Conservation (phyloP, 2,329 filamentous ascomycete genomes). For the Zymoseptoria passerinii region DNA sequence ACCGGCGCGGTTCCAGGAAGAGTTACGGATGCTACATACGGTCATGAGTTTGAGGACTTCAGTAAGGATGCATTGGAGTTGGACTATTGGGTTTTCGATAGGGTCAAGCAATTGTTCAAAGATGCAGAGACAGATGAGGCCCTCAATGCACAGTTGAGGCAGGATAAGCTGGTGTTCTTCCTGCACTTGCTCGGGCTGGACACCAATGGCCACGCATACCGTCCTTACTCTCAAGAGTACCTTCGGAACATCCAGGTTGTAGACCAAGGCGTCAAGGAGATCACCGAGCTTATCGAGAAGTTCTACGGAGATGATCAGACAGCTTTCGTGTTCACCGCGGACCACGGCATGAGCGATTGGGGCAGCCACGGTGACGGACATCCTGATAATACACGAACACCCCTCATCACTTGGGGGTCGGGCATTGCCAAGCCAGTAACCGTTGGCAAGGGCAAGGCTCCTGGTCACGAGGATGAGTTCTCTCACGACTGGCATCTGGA, state of each 20-base stretch:
- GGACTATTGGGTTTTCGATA: conserved; percentile 93
- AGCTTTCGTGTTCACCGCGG: conserved; percentile 92
- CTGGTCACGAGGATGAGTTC: conserved; percentile 79
- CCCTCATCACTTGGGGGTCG: conserved; percentile 86
- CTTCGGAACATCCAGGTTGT: conserved; percentile 90
- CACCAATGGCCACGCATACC: conserved; percentile 75
- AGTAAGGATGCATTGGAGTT: conserved; percentile 71
- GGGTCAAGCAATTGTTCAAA: conserved; percentile 77
- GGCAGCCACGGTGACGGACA: conserved; percentile 98
- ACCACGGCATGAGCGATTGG: conserved; percentile 99
- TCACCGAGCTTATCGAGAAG: conserved; percentile 68
- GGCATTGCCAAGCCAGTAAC: conserved; percentile 69
- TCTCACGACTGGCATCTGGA: conserved; percentile 83
- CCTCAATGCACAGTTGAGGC: conserved; percentile 60
- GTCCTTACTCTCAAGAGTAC: conserved; percentile 94
- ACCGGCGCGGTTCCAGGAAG: conserved; percentile 80
- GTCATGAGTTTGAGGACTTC: conserved; percentile 80
- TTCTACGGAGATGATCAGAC: conserved; percentile 81
- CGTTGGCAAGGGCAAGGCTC: conserved; percentile 50
- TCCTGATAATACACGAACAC: conserved; percentile 92
- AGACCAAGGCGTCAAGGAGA: conserved; percentile 79
- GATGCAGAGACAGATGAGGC: conserved; percentile 70
- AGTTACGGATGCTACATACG: conserved; percentile 81
- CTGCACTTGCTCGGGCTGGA: conserved; percentile 87
- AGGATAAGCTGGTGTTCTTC: conserved; percentile 92